Conservation (phyloP, 2,329 filamentous ascomycete genomes). For the Ophiostoma angusticollis region DNA sequence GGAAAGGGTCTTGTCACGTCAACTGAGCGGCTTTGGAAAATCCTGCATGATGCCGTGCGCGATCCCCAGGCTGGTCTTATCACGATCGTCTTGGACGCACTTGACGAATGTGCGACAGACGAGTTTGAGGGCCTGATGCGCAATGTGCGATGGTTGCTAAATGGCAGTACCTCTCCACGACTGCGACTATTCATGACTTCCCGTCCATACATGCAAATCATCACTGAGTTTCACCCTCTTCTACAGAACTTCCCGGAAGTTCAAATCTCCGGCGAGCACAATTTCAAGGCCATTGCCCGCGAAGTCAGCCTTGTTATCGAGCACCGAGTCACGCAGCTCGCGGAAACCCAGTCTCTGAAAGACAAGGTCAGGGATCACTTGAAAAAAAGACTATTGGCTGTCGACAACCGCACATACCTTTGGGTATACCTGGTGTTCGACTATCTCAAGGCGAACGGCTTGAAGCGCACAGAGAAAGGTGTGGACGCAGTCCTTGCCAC, state of each 20-base stretch:
- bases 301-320: constrained; percentile 8
- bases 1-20: constrained; percentile 17
- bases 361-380: constrained; percentile 10
- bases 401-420: constrained; percentile 24
- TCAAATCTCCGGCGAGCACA: constrained; percentile 7
- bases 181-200: constrained; percentile 6
- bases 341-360: neutral
- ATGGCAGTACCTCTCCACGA: neutral
- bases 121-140: neutral
- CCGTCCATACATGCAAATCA: constrained; percentile 7
- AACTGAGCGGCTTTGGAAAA: constrained; percentile 20
- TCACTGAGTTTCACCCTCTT: constrained; percentile 5
- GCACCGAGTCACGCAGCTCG: constrained; percentile 1
- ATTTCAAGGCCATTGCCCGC: constrained; percentile 4
- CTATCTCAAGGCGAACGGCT: neutral
- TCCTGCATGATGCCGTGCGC: constrained; percentile 18
- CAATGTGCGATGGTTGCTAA: neutral
- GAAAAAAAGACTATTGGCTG: constrained; percentile 11
- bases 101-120: constrained; percentile 21
- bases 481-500: constrained; percentile 12
- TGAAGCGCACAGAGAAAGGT: constrained; percentile 9
- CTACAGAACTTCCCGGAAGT: constrained; percentile 1
- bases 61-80: constrained; percentile 20
- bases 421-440: constrained; percentile 25
- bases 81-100: constrained; percentile 25